These are phyloP conservation scores for Kregervanrija pseudodelftensis DNA, from an alignment of 805 yeast species.

Conservation along the genomic window DNA sequence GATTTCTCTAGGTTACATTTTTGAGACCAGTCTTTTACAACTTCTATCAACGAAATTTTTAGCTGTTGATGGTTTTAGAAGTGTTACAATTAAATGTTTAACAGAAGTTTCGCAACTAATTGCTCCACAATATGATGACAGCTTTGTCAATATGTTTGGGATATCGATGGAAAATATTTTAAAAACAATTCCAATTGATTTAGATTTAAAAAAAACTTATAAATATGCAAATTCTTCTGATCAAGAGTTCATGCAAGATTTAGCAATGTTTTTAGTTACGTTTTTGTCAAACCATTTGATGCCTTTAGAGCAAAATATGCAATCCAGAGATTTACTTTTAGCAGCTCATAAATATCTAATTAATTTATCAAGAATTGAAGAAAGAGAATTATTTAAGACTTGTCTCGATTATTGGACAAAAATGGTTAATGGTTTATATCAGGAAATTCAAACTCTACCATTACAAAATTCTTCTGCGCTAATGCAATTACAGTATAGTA, in stretches of 20 bases:
- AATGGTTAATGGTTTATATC: constrained; percentile 74
- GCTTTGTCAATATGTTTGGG: constrained; percentile 64
- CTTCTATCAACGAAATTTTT: constrained; percentile 71
- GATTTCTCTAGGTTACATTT: constrained; percentile 88
- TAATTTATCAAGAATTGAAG: constrained; percentile 83
- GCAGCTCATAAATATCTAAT: constrained; percentile 76
- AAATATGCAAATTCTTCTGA: constrained; percentile 70
- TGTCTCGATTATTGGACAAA: constrained; percentile 92
- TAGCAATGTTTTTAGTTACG: constrained; percentile 87
- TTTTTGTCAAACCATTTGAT: constrained; percentile 69
- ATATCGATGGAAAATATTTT: constrained; percentile 64
- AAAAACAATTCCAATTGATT: constrained; percentile 60
- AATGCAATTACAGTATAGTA: constrained; percentile 52
- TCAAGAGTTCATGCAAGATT: constrained; percentile 90
- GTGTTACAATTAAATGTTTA: constrained; percentile 81
- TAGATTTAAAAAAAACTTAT: constrained; percentile 69
- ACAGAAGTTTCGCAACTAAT: constrained; percentile 79
- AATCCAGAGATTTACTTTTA: constrained; percentile 49
- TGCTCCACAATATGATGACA: constrained; percentile 46
- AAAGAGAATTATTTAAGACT: constrained; percentile 91
- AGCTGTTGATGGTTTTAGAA: constrained; percentile 70
- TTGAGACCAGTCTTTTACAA: constrained; percentile 75
- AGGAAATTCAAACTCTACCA: constrained; percentile 80
- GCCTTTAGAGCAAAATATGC: constrained; percentile 50
- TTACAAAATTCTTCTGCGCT: constrained; percentile 65